Percentiles rank a stretch among this genome's conserved stretches.
phyloP scores from a whole-genome alignment of 306 rosid species.

The Begonia peltatifolia region DNA sequence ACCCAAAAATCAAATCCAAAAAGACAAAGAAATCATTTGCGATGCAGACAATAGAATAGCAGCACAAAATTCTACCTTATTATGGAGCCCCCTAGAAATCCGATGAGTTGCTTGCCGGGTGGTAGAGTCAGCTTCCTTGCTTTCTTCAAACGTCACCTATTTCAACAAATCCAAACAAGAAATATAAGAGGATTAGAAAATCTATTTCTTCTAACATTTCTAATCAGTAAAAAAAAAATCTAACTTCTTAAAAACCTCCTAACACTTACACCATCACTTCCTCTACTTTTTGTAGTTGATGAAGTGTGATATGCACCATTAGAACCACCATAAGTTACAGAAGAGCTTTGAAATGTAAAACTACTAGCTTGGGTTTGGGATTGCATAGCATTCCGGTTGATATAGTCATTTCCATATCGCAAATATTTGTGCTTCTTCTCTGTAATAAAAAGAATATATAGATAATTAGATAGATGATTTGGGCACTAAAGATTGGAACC shows the following conservation, averaged over 20 bases:
- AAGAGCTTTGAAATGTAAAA: constrained; percentile 73
- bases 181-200: constrained; percentile 8
- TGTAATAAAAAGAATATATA: constrained; percentile 12
- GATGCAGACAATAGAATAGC: neutral
- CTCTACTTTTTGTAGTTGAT: constrained; percentile 49
- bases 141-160: constrained; percentile 68
- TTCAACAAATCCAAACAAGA: constrained; percentile 12
- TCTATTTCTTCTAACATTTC: neutral
- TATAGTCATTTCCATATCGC: constrained; percentile 19
- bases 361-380: constrained; percentile 45
- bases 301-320: constrained; percentile 57
- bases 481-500: neutral
- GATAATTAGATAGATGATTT: neutral
- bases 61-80: constrained; percentile 32
- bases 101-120: constrained; percentile 50
- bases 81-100: constrained; percentile 52
- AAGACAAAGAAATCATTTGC: neutral
- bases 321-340: constrained; percentile 52
- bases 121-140: constrained; percentile 70
- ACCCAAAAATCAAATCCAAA: neutral
- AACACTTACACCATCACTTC: constrained; percentile 75
- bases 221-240: neutral
- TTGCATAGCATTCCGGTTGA: constrained; percentile 9
- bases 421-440: constrained; percentile 37
- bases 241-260: no score